Percentiles rank a stretch among this genome's conserved stretches.
Evolutionary conservation across 176 grass and related monocot genomes (phyloP).

Genomic region (Avena atlantica): DNA sequence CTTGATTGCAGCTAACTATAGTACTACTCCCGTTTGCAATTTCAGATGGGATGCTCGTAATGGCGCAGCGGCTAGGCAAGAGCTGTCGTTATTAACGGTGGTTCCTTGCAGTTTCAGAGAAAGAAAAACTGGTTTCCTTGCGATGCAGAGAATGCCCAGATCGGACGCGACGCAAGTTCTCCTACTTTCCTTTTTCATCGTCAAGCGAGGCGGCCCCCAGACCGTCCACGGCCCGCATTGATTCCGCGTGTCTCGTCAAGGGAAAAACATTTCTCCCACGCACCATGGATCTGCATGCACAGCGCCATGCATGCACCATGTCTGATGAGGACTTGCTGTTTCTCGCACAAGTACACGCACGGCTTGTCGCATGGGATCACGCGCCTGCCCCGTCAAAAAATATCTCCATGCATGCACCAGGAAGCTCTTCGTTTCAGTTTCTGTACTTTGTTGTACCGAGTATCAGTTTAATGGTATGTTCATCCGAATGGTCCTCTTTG

Average conservation of each 20-base stretch:
- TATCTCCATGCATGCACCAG: too few species aligned
- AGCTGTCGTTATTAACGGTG: too few species aligned
- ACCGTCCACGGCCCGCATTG: not conserved
- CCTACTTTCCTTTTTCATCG: not conserved
- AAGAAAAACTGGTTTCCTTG: too few species aligned
- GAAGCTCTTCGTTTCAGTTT: too few species aligned
- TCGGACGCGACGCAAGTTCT: not conserved
- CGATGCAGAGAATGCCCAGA: not conserved
- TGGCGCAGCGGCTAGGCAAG: too few species aligned
- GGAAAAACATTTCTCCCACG: not conserved
- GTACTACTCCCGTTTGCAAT: too few species aligned
- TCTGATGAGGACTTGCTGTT: conserved; percentile 31
- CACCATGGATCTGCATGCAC: conserved; percentile 3
- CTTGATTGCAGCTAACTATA: too few species aligned
- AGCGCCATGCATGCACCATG: not conserved
- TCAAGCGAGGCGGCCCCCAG: not conserved
- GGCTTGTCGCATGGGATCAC: not conserved
- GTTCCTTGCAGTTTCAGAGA: too few species aligned
- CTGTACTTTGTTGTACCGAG: too few species aligned
- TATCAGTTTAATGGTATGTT: too few species aligned
- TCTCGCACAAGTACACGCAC: conserved; percentile 22
- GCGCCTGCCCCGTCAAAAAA: not conserved
- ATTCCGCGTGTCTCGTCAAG: conserved; percentile 26
- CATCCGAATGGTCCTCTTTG: too few species aligned
- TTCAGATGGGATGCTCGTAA: not conserved